Evolutionary conservation across 257 asterid genomes (phyloP).

Genomic region (Fraxinus quadrangulata): DNA sequence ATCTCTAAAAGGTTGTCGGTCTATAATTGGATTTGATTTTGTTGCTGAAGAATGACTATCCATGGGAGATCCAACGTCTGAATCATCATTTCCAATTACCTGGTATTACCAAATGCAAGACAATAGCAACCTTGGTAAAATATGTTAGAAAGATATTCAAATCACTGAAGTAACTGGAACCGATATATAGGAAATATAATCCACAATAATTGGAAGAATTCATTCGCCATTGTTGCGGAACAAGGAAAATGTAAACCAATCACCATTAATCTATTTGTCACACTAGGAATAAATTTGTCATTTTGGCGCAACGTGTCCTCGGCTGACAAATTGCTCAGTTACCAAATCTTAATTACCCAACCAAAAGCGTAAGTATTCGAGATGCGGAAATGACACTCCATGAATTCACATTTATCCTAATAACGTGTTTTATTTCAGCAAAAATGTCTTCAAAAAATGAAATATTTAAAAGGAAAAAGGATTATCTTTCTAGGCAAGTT

Average conservation of each 20-base stretch:
- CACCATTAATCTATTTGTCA: no score
- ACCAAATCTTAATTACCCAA: not conserved
- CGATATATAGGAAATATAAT: constrained; percentile 6
- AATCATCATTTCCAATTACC: constrained; percentile 73
- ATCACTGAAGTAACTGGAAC: constrained; percentile 16
- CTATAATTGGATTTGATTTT: constrained; percentile 41
- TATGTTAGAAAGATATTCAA: not conserved
- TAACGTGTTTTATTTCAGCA: no score
- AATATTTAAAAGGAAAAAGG: not conserved
- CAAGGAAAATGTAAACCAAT: not conserved
- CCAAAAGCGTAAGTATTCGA: not conserved
- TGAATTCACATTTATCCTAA: no score
- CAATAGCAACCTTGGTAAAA: constrained; percentile 22
- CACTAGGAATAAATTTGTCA: not conserved
- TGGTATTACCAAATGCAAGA: constrained; percentile 38
- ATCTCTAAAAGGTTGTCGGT: constrained; percentile 40
- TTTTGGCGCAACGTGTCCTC: not conserved
- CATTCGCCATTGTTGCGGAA: not conserved
- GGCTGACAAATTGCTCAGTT: not conserved
- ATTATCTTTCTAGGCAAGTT: not conserved
- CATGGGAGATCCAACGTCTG: constrained; percentile 62
- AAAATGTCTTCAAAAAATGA: not conserved
- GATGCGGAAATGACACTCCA: not conserved
- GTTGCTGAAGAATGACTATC: constrained; percentile 39
- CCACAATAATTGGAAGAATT: not conserved